Base-by-base conservation (phyloP, 345 rosid genomes). In the Salix exigua region DNA sequence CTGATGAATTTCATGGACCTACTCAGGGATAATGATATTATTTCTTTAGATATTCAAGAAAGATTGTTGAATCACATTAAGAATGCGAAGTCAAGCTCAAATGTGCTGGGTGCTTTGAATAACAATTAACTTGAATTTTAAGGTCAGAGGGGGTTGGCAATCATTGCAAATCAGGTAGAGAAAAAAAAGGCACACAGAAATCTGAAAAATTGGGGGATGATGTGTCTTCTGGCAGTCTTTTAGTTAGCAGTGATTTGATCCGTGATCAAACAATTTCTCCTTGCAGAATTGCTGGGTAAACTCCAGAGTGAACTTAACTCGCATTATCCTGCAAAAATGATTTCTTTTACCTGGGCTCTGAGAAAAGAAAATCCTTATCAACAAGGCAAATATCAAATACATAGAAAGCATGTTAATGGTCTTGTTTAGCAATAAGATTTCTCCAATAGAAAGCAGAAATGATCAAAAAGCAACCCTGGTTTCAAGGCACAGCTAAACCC, bases 1-100 rank as follows among this genome's bases (percentile, higher is more conserved):
- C 79, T 75, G 14, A 62, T 60, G 71, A 73, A 77, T 58, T 83
- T 85, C 5, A 17, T 86, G 11, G 66, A 71, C 58, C 48, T 78
- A 35, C 83, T 78, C 0, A 4, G 28, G 68, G 76, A 74, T 44
- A 72, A 68, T 72, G 70, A 58, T 60, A 64, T 79, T 42, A 70
- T 83, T 65, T 73, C 83, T 7, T 26, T 5, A 5, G 84, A 68
- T 17, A 42, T 79, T 50, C 72, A 38, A 42, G 63, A 80, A 17
- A 68, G 70, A 60, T 76, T 81, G 63, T 62, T 84, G 86, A 58
- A 53, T 51, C 60, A 42, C 35, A 31, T 68, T 2, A 79, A 35
- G n/a, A 67, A 37, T 17, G 64, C 18, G 53, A 65, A 77, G 3
- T 38, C 31, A 30, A 68, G 28, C 55, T 55, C 46, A 19, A 67